Percentiles rank a stretch among this genome's conserved stretches.
phyloP scores from a whole-genome alignment of 768 basidiomycete species.

The Calocybe gangraenosa region DNA sequence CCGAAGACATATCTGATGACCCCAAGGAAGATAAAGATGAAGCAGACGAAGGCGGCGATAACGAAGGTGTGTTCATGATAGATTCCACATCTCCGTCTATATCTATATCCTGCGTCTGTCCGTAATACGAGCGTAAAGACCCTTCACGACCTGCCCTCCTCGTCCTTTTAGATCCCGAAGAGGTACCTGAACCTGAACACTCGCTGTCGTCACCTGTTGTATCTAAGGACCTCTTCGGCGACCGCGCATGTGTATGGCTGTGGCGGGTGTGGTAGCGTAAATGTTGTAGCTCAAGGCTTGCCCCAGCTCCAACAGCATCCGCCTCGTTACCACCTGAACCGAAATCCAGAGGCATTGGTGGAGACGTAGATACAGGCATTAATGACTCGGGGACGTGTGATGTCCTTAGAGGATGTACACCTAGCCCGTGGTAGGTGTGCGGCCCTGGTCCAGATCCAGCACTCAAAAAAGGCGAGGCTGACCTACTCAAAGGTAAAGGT shows the following conservation, averaged over 20 bases:
- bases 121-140: not conserved
- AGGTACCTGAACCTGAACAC: constrained; percentile 13
- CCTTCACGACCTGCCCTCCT: constrained; percentile 8
- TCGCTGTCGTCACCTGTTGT: constrained; percentile 20
- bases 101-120: not conserved
- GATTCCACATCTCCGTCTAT: not conserved
- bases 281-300: not conserved
- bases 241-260: constrained; percentile 25
- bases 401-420: constrained; percentile 13
- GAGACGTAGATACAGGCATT: too few relatives aligned
- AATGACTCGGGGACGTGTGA: constrained; percentile 13
- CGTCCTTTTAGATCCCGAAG: constrained; percentile 12
- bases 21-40: constrained; percentile 14
- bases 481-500: constrained; percentile 9
- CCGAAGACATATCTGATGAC: constrained; percentile 16
- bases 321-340: too few relatives aligned
- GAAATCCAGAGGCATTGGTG: too few relatives aligned
- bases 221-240: constrained; percentile 31
- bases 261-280: not conserved
- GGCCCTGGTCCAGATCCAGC: constrained; percentile 4
- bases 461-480: constrained; percentile 9
- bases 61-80: constrained; percentile 4
- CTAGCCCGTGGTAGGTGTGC: not conserved
- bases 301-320: too few relatives aligned
- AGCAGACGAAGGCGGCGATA: constrained; percentile 12